Evolutionary conservation across 805 yeast species (phyloP).

Genomic region (Saccharomycopsis javanensis): DNA sequence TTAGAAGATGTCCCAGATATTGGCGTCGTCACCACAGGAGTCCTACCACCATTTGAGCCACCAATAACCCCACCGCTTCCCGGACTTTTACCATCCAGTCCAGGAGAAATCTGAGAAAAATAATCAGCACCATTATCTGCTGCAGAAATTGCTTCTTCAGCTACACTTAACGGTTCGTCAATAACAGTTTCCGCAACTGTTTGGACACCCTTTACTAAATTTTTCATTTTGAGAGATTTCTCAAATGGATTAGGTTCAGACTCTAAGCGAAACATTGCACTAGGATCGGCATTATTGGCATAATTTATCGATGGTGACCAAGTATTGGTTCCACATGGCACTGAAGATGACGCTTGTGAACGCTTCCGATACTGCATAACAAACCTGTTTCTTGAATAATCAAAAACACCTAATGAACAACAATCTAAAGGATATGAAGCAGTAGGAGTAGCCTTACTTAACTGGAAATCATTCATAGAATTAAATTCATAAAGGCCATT

Average conservation of each 20-base stretch:
- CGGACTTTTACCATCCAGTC: neutral
- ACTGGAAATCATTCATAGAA: neutral
- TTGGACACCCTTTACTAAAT: neutral
- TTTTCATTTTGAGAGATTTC: constrained; percentile 1
- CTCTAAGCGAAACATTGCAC: constrained; percentile 3
- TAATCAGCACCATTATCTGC: neutral
- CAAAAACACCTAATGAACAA: constrained; percentile 11
- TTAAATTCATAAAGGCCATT: constrained; percentile 55
- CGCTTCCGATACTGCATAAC: neutral
- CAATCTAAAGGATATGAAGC: constrained; percentile 6
- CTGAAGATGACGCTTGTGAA: neutral
- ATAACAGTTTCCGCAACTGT: neutral
- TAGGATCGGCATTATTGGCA: constrained; percentile 5
- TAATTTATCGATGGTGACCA: neutral
- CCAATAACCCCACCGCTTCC: neutral
- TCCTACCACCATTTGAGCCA: neutral
- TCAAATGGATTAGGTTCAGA: constrained; percentile 10
- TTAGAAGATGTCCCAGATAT: neutral
- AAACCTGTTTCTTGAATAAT: constrained; percentile 4
- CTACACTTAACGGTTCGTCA: neutral
- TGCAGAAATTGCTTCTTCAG: neutral
- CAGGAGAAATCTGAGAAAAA: neutral
- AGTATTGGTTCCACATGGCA: neutral
- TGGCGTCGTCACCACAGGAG: neutral
- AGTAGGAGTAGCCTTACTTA: constrained; percentile 8